Base-by-base conservation (phyloP, 176 grass and related monocot genomes). In the Puya raimondii region DNA sequence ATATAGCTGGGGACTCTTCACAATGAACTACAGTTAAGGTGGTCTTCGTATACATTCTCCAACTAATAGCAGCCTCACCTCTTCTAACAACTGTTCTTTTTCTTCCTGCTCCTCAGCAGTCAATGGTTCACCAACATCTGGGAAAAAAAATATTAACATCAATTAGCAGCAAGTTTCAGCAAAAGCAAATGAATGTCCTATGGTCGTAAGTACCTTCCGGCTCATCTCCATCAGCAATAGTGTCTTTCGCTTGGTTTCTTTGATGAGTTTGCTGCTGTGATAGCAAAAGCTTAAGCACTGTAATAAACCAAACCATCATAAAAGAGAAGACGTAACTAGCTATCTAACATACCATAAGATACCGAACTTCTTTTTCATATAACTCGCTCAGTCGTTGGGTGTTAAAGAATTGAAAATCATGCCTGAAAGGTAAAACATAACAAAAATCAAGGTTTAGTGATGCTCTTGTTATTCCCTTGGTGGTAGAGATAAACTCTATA, bases 361-460 rank as follows among this genome's bases (percentile, higher is more conserved):
- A 91, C 13, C 85, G 85, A 47, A 99, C 94, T 90, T 99, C 94
- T 84, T 99, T 99, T 79, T 99, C 94, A 68, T 99, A 99, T 50
- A 99, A 80, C 64, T 99, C 90, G 65, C 83, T 99, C 10, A 99
- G 67, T 63, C 94, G 90, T 70, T 99, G 89, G 14, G 54, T 99
- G 82, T 99, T 99, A 69, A 93, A 99, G 75, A 99, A 99, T 72
- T 99, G 94, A 73, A 99, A 99, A 85, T 99, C 94, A 72, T 99
- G 94, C 72, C 94, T 99, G 58, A 57, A 22, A 84, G 69, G 50
- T 59, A n/a, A 25, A 25, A 51, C n/a, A 61, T 53, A 69, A 11
- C 17, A 74, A 53, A 26, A 51, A 65, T 49, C 12, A 77, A 53
- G 17, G 18, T 1, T 20, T 15, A 61, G 13, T 23, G 12, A 58